Conservation (phyloP, 495 filamentous ascomycete genomes). For the Xylaria cubensis region DNA sequence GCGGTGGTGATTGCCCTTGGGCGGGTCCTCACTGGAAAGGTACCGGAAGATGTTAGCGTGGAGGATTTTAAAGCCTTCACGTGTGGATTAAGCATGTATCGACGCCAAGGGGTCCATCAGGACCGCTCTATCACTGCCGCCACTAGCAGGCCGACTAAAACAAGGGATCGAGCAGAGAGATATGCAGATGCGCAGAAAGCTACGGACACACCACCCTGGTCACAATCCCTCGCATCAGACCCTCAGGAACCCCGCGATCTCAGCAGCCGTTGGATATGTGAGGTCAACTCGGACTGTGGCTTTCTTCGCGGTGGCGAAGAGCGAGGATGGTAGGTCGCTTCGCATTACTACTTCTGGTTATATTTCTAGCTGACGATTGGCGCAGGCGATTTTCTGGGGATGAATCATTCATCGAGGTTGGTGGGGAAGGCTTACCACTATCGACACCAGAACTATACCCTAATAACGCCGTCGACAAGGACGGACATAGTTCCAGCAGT, state of each 20-base stretch:
- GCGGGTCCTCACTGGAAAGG: constrained; percentile 74
- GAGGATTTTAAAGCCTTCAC: constrained; percentile 91
- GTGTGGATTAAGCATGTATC: constrained; percentile 71
- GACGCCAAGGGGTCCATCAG: constrained; percentile 28
- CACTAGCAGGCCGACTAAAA: neutral
- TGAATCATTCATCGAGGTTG: constrained; percentile 64
- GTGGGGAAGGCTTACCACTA: constrained; percentile 23
- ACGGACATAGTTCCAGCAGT: constrained; percentile 17
- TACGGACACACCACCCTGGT: constrained; percentile 30
- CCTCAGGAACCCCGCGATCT: constrained; percentile 56
- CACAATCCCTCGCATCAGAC: constrained; percentile 36
- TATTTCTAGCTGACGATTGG: constrained; percentile 31
- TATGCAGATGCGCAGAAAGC: constrained; percentile 33
- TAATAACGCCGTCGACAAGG: constrained; percentile 13
- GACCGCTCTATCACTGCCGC: neutral
- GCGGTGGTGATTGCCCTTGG: constrained; percentile 87
- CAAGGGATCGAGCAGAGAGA: neutral
- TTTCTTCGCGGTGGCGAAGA: constrained; percentile 83
- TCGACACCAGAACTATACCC: constrained; percentile 23
- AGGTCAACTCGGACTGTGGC: constrained; percentile 80
- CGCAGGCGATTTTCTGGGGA: constrained; percentile 77
- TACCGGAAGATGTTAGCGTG: constrained; percentile 69
- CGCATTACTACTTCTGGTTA: constrained; percentile 28
- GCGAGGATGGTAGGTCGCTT: constrained; percentile 77
- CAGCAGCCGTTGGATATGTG: constrained; percentile 85